Evolutionary conservation across 2,329 filamentous ascomycete species (phyloP).

Genomic region (Penicillium carneum): DNA sequence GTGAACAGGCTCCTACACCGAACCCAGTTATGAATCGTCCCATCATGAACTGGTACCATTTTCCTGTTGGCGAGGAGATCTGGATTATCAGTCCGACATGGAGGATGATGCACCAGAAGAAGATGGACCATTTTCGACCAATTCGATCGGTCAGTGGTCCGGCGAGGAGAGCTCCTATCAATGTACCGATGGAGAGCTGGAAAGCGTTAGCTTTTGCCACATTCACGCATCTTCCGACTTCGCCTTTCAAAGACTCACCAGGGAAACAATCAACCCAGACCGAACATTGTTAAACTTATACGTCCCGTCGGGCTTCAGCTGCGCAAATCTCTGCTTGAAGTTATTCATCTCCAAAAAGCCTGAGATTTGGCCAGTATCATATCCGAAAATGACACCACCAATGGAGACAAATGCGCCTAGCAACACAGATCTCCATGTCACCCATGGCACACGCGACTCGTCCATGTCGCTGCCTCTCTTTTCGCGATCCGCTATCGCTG

Average conservation of each 20-base stretch:
- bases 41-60: constrained; percentile 55
- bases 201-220: neutral
- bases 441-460: constrained; percentile 42
- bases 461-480: constrained; percentile 31
- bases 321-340: constrained; percentile 51
- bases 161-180: constrained; percentile 51
- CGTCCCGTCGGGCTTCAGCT: constrained; percentile 40
- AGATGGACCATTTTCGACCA: constrained; percentile 54
- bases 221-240: neutral
- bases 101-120: constrained; percentile 52
- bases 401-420: constrained; percentile 57
- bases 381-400: constrained; percentile 55
- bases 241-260: constrained; percentile 31
- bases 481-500: constrained; percentile 18
- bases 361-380: constrained; percentile 56
- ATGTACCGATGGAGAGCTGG: constrained; percentile 53
- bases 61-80: constrained; percentile 47
- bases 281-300: constrained; percentile 53
- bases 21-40: constrained; percentile 55
- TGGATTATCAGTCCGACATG: constrained; percentile 54
- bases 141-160: constrained; percentile 53
- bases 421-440: constrained; percentile 49
- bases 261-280: constrained; percentile 52
- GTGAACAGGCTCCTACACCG: constrained; percentile 54
- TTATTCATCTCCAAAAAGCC: constrained; percentile 54